Conservation (phyloP, 805 yeast genomes). For the Saccharomycopsis sp. region DNA sequence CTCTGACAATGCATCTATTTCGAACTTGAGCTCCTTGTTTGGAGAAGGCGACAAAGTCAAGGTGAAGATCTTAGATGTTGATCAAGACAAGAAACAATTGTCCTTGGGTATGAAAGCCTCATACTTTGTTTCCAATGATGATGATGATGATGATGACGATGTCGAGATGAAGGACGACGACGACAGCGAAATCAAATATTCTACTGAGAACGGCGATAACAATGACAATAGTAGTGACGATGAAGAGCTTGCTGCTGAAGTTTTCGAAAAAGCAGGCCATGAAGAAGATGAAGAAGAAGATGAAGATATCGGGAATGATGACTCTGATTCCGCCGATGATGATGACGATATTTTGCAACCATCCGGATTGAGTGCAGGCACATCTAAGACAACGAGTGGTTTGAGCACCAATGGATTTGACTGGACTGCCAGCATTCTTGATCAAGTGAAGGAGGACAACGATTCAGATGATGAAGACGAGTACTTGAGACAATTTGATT, state of each 20-base stretch:
- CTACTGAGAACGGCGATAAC: conserved; percentile 24
- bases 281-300: conserved; percentile 32
- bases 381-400: conserved; percentile 38
- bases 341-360: conserved; percentile 26
- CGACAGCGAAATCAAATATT: conserved; percentile 23
- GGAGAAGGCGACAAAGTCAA: conserved; percentile 88
- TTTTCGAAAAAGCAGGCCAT: conserved; percentile 25
- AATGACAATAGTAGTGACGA: conserved; percentile 26
- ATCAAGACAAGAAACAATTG: conserved; percentile 60
- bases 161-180: conserved; percentile 27
- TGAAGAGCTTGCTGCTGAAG: conserved; percentile 27
- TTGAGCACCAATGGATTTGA: conserved; percentile 84
- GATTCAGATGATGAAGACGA: conserved; percentile 51
- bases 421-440: conserved; percentile 89
- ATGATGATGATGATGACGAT: conserved; percentile 29
- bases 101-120: conserved; percentile 95
- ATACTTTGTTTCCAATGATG: conserved; percentile 49
- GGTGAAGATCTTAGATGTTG: conserved; percentile 65
- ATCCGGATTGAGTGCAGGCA: conserved; percentile 12
- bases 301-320: conserved; percentile 28
- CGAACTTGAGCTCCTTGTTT: conserved; percentile 59
- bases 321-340: conserved; percentile 27
- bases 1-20: conserved; percentile 56
- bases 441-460: conserved; percentile 60
- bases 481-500: conserved; percentile 30